These are phyloP conservation scores for Lentinula sp. DNA, from an alignment of 768 basidiomycete species.

Conservation along the genomic window DNA sequence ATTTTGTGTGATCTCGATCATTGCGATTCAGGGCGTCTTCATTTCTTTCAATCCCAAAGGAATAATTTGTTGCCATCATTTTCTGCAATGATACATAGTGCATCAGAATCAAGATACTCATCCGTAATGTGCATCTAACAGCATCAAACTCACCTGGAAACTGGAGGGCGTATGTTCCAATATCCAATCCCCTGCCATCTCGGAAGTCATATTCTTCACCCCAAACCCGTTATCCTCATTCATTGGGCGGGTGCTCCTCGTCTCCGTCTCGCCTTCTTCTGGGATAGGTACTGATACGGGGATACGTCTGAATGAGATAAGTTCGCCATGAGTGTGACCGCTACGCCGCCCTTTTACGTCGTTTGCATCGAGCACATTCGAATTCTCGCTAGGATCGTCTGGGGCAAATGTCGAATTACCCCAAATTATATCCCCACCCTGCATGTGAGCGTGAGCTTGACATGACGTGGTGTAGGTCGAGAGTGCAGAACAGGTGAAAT, in stretches of 20 bases:
- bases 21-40: slow-evolving; percentile 58
- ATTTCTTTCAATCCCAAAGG: slow-evolving; percentile 81
- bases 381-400: slow-evolving; percentile 51
- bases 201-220: slow-evolving; percentile 66
- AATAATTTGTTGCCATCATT: slow-evolving; percentile 85
- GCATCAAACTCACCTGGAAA: slow-evolving; percentile 55
- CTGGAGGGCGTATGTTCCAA: slow-evolving; percentile 72
- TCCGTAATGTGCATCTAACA: neutral
- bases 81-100: slow-evolving; percentile 31
- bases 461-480: neutral
- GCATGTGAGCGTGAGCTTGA: neutral
- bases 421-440: slow-evolving; percentile 86
- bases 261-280: slow-evolving; percentile 18
- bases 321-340: slow-evolving; percentile 68
- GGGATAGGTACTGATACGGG: slow-evolving; percentile 5
- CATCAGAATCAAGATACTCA: neutral
- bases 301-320: slow-evolving; percentile 69
- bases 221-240: neutral
- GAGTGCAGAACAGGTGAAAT: neutral
- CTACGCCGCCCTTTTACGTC: slow-evolving; percentile 16
- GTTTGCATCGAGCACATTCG: neutral
- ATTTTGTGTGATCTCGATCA: slow-evolving; percentile 72
- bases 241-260: neutral
- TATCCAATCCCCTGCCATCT: slow-evolving; percentile 73
- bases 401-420: slow-evolving; percentile 72